phyloP scores from a whole-genome alignment of 2,329 filamentous ascomycete genomes.

The Fusarium bulbicola region DNA sequence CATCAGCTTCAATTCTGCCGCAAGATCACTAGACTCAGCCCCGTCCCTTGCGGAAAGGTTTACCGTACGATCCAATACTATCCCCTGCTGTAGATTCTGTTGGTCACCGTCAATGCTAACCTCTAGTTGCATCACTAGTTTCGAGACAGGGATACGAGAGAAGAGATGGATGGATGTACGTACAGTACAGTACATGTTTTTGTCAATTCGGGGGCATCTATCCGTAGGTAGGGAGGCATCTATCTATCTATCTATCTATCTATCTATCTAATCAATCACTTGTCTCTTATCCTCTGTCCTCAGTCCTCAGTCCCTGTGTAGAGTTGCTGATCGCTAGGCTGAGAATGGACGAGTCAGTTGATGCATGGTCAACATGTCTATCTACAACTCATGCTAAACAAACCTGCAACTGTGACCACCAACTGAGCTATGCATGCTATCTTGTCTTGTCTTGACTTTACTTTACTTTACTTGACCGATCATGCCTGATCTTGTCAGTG shows the following conservation, averaged over 20 bases:
- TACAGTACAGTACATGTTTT: neutral
- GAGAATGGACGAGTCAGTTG: neutral
- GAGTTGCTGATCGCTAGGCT: neutral
- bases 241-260: too few species aligned
- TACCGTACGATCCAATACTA: neutral
- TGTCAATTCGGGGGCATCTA: neutral
- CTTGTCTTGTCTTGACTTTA: neutral
- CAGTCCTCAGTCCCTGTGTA: neutral
- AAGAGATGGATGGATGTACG: neutral
- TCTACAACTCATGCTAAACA: neutral
- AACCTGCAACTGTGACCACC: neutral
- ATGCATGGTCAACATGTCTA: neutral
- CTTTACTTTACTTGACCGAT: neutral
- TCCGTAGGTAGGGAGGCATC: neutral
- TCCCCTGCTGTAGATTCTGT: neutral
- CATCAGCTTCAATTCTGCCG: neutral
- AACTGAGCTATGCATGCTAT: neutral
- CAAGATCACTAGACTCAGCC: neutral
- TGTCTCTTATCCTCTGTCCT: neutral
- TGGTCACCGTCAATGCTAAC: constrained; percentile 5
- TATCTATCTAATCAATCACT: constrained; percentile 26
- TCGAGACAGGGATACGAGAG: constrained; percentile 3
- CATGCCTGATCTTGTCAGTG: neutral
- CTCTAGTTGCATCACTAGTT: constrained; percentile 8
- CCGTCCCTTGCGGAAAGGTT: neutral